phyloP scores from a whole-genome alignment of 2,329 filamentous ascomycete genomes.

The Neonectria magnoliae region DNA sequence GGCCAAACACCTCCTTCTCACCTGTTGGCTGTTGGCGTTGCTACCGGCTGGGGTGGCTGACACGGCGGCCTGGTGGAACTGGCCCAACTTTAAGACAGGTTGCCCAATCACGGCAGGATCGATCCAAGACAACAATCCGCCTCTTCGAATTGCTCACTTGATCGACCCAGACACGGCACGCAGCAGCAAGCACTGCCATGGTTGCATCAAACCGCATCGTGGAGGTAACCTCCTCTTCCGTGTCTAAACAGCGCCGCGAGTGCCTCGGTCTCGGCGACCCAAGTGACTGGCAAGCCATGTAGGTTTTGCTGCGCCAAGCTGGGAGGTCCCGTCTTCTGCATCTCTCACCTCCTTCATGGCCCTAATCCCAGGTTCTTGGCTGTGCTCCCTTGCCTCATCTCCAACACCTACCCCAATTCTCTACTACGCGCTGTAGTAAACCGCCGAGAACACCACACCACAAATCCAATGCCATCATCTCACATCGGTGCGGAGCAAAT shows the following conservation, averaged over 20 bases:
- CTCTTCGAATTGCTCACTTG: not conserved
- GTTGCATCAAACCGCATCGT: not conserved
- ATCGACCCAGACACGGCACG: not conserved
- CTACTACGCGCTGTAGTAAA: not conserved
- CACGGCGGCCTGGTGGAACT: not conserved
- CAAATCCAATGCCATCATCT: conserved; percentile 7
- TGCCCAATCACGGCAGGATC: not conserved
- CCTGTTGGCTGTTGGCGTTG: not conserved
- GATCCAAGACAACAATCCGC: not conserved
- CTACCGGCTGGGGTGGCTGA: not conserved
- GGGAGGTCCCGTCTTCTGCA: not conserved
- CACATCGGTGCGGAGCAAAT: not conserved
- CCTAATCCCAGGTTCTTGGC: conserved; percentile 1
- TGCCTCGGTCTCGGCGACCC: not conserved
- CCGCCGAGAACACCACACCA: not conserved
- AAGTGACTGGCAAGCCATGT: conserved; percentile 1
- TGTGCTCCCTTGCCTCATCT: not conserved
- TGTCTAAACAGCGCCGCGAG: not conserved
- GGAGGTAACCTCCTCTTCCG: not conserved
- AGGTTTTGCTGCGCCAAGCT: not conserved
- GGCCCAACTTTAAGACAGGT: not conserved
- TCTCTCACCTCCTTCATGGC: not conserved
- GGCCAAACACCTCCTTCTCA: conserved; percentile 2
- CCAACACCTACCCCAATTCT: not conserved
- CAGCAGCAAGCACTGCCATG: not conserved